Base-by-base conservation (phyloP, 139 green algal genomes). In the Chlorella sp. region DNA sequence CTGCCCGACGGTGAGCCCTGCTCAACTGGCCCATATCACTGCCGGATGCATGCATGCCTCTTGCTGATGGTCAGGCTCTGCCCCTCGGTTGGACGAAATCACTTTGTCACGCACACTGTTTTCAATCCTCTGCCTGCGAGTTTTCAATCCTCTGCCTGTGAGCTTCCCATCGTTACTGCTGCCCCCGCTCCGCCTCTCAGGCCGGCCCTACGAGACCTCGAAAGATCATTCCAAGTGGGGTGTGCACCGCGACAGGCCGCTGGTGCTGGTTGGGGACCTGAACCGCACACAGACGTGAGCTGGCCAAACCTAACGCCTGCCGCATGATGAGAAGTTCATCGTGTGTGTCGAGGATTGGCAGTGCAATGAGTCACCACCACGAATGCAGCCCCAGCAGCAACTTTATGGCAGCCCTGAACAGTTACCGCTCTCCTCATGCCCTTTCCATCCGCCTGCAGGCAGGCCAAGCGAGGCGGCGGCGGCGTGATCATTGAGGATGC, bases 201-300 rank as follows among this genome's bases (percentile, higher is more conserved):
- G 51, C 51, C 51, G 51, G 63, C 70, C 76, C 1, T 56, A 82
- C 36, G 12, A 56, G 18, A 82, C 76, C 1, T 38, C 36, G 36
- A 56, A 57, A 9, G 76, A 82, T 38, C 76, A 82, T 23, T 28
- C 57, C 36, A 82, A 82, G 76, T 82, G 76, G 76, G 76, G 25
- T 25, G 60, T 82, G 57, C 76, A 71, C 26, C 21, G 30, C 11
- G 60, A 82, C 36, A 20, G 15, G 34, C 34, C 34, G 12, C 76
- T 82, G 25, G 60, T 60, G 36, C 30, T 82, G 11, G n/a, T 82
- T 1, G 76, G 76, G 30, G 76, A 82, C 57, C 34, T 82, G 20
- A 82, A 82, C 60, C 76, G 76, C 76, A 82, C 60, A 0, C 41
- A 56, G 28, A 47, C 41, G 76, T 82, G 76, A 41, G 76, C 28